Conservation (phyloP, 768 basidiomycete species). For the Ramaria sp. region DNA sequence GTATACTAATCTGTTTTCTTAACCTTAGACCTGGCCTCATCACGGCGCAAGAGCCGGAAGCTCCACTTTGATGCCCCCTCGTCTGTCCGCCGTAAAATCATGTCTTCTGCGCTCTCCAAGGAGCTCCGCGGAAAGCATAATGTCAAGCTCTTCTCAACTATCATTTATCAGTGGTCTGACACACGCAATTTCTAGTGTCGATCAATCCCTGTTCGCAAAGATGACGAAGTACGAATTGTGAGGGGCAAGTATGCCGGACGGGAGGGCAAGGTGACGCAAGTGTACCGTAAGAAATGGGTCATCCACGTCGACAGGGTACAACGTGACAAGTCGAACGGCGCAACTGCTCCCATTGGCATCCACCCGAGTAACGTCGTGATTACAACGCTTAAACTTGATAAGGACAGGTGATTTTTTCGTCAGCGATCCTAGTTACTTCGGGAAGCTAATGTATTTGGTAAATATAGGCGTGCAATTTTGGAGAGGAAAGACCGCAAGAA, state of each 20-base stretch:
- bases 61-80: slow-evolving; percentile 95
- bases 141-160: slow-evolving; percentile 35
- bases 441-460: background rate
- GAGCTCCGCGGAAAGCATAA: slow-evolving; percentile 88
- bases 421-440: too few species aligned
- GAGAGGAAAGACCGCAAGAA: slow-evolving; percentile 81
- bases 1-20: slow-evolving; percentile 22
- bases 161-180: slow-evolving; percentile 9
- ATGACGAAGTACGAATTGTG: slow-evolving; percentile 95
- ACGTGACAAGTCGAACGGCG: slow-evolving; percentile 95
- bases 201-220: slow-evolving; percentile 91
- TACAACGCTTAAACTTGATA: slow-evolving; percentile 84
- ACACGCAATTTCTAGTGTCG: slow-evolving; percentile 18
- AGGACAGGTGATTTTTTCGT: slow-evolving; percentile 48
- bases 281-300: slow-evolving; percentile 99
- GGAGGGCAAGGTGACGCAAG: slow-evolving; percentile 96
- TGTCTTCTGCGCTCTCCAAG: slow-evolving; percentile 93
- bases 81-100: slow-evolving; percentile 90
- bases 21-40: slow-evolving; percentile 70
- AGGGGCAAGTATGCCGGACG: slow-evolving; percentile 98
- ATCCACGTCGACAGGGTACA: slow-evolving; percentile 97
- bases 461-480: slow-evolving; percentile 66
- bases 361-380: slow-evolving; percentile 97
- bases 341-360: slow-evolving; percentile 86
- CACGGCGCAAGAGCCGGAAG: slow-evolving; percentile 97